Conservation (phyloP, 177 flowering plant species). For the Vitis hybrid region DNA sequence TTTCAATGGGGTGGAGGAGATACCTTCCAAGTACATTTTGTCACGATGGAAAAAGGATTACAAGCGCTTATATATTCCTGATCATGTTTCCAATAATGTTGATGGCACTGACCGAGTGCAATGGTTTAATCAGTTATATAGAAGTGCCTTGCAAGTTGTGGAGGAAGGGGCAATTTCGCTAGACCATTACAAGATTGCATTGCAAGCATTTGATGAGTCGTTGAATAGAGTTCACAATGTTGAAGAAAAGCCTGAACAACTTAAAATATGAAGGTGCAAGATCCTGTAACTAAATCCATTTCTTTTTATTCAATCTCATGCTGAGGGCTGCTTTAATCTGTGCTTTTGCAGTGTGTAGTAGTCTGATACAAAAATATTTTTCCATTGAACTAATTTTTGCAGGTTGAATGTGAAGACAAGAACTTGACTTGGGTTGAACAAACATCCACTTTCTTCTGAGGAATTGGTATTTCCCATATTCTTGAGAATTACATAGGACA, state of each 20-base stretch:
- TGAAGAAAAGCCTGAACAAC: conserved; percentile 25
- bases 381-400: too few relatives aligned
- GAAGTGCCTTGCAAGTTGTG: conserved; percentile 45
- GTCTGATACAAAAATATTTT: too few relatives aligned
- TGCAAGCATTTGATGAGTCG: conserved; percentile 45
- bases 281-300: conserved; percentile 10
- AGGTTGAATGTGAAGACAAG: too few relatives aligned
- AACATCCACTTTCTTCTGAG: too few relatives aligned
- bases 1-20: conserved; percentile 48
- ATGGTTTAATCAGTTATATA: conserved; percentile 40
- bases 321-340: neutral
- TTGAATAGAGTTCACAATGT: conserved; percentile 37
- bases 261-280: conserved; percentile 1
- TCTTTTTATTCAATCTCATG: neutral
- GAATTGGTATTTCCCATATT: too few relatives aligned
- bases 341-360: neutral
- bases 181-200: conserved; percentile 38
- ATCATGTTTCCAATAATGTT: conserved; percentile 17
- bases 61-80: conserved; percentile 31
- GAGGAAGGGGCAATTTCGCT: conserved; percentile 45
- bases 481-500: too few relatives aligned
- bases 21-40: conserved; percentile 44
- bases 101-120: conserved; percentile 23
- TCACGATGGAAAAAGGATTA: conserved; percentile 53
- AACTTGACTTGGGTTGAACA: too few relatives aligned